A percentile compares a stretch with the other conserved stretches of the same genome.
These are phyloP conservation scores for Syncephalastrum racemosum DNA, from an alignment of 371 early-diverging fungal species.

Conservation along the genomic window DNA sequence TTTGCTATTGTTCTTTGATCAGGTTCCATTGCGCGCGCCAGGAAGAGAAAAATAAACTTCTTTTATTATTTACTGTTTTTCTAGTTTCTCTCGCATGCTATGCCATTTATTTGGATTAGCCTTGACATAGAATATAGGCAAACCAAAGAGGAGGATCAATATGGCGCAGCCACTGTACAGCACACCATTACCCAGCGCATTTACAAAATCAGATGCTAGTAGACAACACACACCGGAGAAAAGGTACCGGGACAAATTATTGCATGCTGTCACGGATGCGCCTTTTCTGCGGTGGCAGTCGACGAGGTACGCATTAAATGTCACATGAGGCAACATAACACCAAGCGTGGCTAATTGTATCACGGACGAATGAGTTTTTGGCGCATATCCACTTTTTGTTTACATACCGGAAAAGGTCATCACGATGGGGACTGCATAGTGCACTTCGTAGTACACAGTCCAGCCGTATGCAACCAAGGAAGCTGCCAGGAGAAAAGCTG, in stretches of 20 bases:
- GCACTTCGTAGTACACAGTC: slow-evolving; percentile 39
- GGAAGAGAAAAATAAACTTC: no score
- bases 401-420: slow-evolving; percentile 38
- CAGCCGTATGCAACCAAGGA: slow-evolving; percentile 42
- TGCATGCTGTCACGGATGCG: slow-evolving; percentile 52
- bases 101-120: slow-evolving; percentile 7
- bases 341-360: slow-evolving; percentile 33
- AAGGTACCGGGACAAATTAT: slow-evolving; percentile 40
- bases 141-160: slow-evolving; percentile 5
- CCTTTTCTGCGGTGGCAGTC: slow-evolving; percentile 40
- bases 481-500: slow-evolving; percentile 18
- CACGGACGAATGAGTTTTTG: background rate
- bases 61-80: no score
- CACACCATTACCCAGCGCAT: slow-evolving; percentile 31
- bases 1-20: no score
- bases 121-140: slow-evolving; percentile 7
- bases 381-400: background rate
- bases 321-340: slow-evolving; percentile 37
- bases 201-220: slow-evolving; percentile 29
- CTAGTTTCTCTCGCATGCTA: no score
- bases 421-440: slow-evolving; percentile 38
- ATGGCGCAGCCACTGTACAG: slow-evolving; percentile 32
- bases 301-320: slow-evolving; percentile 39
- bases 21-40: no score
- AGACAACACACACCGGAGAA: slow-evolving; percentile 43